phyloP scores from a whole-genome alignment of 768 basidiomycete species.

The Tulasnella sp. region DNA sequence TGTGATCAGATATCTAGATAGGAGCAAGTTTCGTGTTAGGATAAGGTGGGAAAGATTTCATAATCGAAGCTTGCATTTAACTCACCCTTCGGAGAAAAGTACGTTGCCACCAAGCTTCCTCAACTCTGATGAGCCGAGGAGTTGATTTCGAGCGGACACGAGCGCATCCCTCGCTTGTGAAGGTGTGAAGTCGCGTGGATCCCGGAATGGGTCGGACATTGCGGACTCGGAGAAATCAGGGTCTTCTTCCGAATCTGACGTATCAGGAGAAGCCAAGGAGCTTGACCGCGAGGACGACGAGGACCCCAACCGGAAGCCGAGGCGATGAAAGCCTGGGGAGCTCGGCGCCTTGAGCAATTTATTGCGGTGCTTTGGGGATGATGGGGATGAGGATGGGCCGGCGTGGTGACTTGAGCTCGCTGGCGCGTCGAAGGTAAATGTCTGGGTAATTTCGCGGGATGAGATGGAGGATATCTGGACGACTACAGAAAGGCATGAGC shows the following conservation, averaged over 20 bases:
- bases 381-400: not conserved
- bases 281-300: not conserved
- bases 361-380: not conserved
- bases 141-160: slow-evolving; percentile 11
- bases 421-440: slow-evolving; percentile 9
- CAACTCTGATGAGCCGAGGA: slow-evolving; percentile 8
- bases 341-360: slow-evolving; percentile 6
- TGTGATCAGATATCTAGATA: slow-evolving; percentile 2
- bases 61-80: not conserved
- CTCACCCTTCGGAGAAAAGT: slow-evolving; percentile 14
- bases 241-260: not conserved
- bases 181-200: slow-evolving; percentile 15
- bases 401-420: not conserved
- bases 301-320: not conserved
- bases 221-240: not conserved
- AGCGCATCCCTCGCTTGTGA: slow-evolving; percentile 13
- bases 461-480: slow-evolving; percentile 14
- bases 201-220: not conserved
- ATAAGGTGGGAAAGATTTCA: not conserved
- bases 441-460: slow-evolving; percentile 9
- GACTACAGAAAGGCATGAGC: not conserved
- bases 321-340: slow-evolving; percentile 3
- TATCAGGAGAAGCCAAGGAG: not conserved
- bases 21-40: not conserved
- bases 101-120: slow-evolving; percentile 14